Conservation (phyloP, 139 green algal species). For the Chlamydomonas sp. region DNA sequence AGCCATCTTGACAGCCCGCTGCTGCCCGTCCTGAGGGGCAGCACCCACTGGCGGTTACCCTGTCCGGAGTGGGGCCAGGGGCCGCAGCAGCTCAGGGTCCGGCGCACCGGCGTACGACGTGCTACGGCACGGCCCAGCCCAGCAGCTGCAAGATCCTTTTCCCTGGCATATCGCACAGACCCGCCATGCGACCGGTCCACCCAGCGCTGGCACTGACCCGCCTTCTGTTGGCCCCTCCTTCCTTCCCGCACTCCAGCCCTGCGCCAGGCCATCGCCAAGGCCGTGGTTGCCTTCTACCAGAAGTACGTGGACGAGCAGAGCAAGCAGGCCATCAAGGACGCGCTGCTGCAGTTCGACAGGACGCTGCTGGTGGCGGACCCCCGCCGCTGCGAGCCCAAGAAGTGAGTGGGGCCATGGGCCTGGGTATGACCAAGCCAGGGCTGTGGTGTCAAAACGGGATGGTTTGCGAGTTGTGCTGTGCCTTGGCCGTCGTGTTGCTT, state of each 20-base stretch:
- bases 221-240: not conserved
- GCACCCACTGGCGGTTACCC: no score
- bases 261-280: conserved; percentile 98
- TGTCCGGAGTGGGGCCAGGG: no score
- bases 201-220: not conserved
- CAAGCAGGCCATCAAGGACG: conserved; percentile 98
- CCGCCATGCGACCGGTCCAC: no score
- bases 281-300: conserved; percentile 98
- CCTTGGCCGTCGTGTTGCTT: no score
- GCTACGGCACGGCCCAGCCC: no score
- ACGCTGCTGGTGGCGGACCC: conserved; percentile 98
- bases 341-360: conserved; percentile 95
- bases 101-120: no score
- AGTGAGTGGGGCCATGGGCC: conserved; percentile 69
- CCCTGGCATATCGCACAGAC: not conserved
- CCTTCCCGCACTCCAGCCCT: conserved; percentile 79
- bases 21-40: no score
- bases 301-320: conserved; percentile 99
- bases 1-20: no score
- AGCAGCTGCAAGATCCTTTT: not conserved
- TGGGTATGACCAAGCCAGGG: not conserved
- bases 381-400: conserved; percentile 98
- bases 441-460: not conserved
- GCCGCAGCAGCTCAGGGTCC: no score
- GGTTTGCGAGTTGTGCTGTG: no score